phyloP scores from a whole-genome alignment of 495 filamentous ascomycete species.

The Tuber aestivum region DNA sequence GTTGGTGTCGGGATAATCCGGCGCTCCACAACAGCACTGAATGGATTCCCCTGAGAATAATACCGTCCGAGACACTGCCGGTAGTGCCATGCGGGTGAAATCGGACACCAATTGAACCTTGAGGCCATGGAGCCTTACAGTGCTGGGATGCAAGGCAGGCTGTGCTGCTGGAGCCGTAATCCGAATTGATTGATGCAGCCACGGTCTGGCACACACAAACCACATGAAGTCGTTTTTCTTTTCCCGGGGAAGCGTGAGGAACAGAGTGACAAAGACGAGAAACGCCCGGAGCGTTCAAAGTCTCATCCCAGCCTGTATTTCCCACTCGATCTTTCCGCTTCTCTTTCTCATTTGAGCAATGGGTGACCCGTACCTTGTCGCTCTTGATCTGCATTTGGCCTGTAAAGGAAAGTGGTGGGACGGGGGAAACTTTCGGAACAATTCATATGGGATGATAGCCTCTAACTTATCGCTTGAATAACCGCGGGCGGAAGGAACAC shows the following conservation, averaged over 20 bases:
- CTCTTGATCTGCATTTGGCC: constrained; percentile 23
- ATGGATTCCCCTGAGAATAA: constrained; percentile 12
- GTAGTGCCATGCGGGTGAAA: constrained; percentile 29
- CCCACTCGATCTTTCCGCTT: neutral
- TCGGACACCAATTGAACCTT: constrained; percentile 19
- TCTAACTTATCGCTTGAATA: constrained; percentile 21
- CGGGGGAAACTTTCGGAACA: constrained; percentile 30
- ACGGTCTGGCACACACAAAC: constrained; percentile 2
- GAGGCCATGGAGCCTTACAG: constrained; percentile 4
- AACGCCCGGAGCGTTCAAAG: constrained; percentile 29
- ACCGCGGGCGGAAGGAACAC: constrained; percentile 32
- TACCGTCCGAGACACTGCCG: constrained; percentile 38
- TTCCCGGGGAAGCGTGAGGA: constrained; percentile 29
- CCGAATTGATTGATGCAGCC: constrained; percentile 19
- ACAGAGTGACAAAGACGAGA: constrained; percentile 29
- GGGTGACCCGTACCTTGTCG: constrained; percentile 18
- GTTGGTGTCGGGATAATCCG: constrained; percentile 38
- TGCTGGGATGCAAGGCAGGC: constrained; percentile 9
- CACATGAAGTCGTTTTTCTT: neutral
- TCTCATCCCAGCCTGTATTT: neutral
- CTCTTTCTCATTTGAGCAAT: constrained; percentile 11
- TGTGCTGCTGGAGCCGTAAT: constrained; percentile 29
- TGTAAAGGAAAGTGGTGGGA: constrained; percentile 20
- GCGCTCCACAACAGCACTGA: constrained; percentile 16
- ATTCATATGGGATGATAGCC: constrained; percentile 16